Conservation (phyloP, 331 rosid genomes). For the Cucumis variabilis region DNA sequence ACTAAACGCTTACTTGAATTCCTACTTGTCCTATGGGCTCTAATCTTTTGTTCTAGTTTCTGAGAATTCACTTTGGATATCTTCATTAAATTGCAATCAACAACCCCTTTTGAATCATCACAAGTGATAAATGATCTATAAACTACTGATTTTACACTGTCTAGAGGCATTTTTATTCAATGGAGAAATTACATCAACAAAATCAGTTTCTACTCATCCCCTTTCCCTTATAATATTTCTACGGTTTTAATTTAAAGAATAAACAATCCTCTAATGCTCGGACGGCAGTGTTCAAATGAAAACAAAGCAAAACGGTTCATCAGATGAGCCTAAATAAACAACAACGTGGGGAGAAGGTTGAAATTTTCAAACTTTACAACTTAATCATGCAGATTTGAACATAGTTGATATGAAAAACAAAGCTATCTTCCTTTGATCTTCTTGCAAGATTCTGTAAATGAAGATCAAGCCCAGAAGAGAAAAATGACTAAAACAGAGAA, state of each 20-base stretch:
- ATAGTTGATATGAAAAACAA: neutral
- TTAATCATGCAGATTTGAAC: neutral
- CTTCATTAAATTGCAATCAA: conserved; percentile 71
- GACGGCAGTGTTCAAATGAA: conserved; percentile 29
- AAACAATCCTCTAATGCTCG: conserved; percentile 19
- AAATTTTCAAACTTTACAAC: neutral
- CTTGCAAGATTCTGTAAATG: neutral
- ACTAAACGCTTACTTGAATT: conserved; percentile 36
- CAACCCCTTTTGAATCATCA: conserved; percentile 92
- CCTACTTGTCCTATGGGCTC: conserved; percentile 49
- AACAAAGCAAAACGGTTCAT: conserved; percentile 21
- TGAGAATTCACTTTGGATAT: conserved; percentile 56
- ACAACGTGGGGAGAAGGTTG: neutral
- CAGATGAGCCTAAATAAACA: conserved; percentile 24
- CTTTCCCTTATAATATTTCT: conserved; percentile 12
- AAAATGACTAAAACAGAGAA: neutral
- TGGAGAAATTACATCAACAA: neutral
- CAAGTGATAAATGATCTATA: conserved; percentile 85
- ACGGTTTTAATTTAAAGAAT: neutral
- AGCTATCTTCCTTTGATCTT: conserved; percentile 5
- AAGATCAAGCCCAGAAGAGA: neutral
- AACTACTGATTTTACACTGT: conserved; percentile 62
- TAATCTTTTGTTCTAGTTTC: conserved; percentile 59
- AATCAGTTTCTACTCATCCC: neutral
- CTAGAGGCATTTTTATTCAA: conserved; percentile 61